Evolutionary conservation across 768 basidiomycete species (phyloP), one percentile per base, ranked within the genome.

Genomic region (Goffeauzyma gilvescens): DNA sequence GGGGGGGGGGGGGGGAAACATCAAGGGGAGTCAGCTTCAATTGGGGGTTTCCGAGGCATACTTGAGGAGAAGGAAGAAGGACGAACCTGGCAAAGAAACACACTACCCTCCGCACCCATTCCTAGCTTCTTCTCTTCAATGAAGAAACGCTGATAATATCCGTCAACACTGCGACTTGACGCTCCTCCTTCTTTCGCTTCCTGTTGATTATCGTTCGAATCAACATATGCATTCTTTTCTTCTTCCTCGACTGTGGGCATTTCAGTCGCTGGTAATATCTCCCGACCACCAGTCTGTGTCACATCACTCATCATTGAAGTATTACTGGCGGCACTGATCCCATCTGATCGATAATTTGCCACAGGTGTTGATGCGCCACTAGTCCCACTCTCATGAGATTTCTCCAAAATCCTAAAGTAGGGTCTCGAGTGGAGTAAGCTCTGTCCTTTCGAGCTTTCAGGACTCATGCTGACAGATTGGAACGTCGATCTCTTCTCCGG

Each of bases 21-120:
- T n/a, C n/a, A n/a, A n/a, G n/a, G n/a, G n/a, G n/a, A n/a, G 10
- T 15, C 30, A 32, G 10, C 20, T 1, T 41, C n/a, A 40, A 28
- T 41, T n/a, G n/a, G n/a, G n/a, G n/a, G n/a, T n/a, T 26, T n/a
- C 10, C 17, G 17, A 18, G 7, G 12, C 6, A n/a, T 4, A 15
- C 14, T 34, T 23, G 15, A 30, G 24, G 18, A n/a, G 20, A 38
- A 24, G 32, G 12, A 30, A 18, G 28, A 12, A 37, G 21, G 5
- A 55, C 71, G 15, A 45, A 83, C 83, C 70, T 82, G 81, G 53
- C 84, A 89, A 3, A 90, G 68, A 58, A 70, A 93, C 1, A 96
- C 89, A 20, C 71, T 79, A 1, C 90, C 89, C 54, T 86, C 85
- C 0, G 87, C 87, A 32, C 89, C 89, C 83, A 93, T 89, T 0